Percentiles rank a stretch among this genome's conserved stretches.
These are phyloP conservation scores for Ambrosiella cleistominuta DNA, from an alignment of 2,329 filamentous ascomycete genomes.

Conservation along the genomic window DNA sequence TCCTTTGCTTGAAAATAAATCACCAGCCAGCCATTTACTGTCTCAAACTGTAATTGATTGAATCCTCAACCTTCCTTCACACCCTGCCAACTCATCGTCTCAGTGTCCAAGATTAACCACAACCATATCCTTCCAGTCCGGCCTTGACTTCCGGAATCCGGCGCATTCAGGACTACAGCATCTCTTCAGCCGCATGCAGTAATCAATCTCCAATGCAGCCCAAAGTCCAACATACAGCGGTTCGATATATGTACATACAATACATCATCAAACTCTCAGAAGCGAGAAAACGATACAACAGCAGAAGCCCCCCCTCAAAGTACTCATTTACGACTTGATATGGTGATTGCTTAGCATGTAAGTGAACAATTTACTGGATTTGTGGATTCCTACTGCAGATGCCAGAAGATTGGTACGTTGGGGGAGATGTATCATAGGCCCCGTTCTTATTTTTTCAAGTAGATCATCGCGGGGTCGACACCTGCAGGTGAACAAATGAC, in stretches of 20 bases:
- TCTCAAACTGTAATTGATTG: too few relatives aligned
- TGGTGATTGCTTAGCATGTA: too few relatives aligned
- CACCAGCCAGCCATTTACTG: too few relatives aligned
- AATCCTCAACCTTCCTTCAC: not conserved
- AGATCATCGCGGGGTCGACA: not conserved
- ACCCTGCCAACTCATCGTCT: not conserved
- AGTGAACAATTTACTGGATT: too few relatives aligned
- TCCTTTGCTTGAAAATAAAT: too few relatives aligned
- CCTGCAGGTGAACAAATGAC: not conserved
- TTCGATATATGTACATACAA: not conserved
- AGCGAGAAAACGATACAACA: not conserved
- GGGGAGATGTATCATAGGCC: not conserved
- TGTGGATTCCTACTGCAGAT: too few relatives aligned
- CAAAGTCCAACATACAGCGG: not conserved
- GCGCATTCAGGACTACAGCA: not conserved
- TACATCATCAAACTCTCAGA: not conserved
- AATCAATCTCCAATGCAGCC: not conserved
- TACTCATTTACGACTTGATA: too few relatives aligned
- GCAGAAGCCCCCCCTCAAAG: too few relatives aligned
- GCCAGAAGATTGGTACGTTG: not conserved
- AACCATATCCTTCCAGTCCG: not conserved
- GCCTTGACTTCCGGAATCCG: not conserved
- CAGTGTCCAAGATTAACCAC: not conserved
- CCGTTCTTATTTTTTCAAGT: not conserved
- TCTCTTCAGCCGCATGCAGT: not conserved